phyloP scores from a whole-genome alignment of 2,329 filamentous ascomycete genomes.

The Drechslera avenae region DNA sequence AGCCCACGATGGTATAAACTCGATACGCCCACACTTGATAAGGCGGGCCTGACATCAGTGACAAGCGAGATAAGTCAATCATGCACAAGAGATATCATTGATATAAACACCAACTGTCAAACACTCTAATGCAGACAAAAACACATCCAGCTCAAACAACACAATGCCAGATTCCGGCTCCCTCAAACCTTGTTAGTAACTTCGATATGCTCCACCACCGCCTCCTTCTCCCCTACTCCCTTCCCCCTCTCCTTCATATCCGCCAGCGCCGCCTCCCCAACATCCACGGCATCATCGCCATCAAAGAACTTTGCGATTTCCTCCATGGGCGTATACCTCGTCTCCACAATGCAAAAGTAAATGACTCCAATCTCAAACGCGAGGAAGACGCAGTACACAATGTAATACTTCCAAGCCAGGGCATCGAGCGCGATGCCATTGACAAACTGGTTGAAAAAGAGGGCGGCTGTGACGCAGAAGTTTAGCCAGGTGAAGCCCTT shows the following conservation, averaged over 20 bases:
- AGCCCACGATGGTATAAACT: too few relatives aligned
- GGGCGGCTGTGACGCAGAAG: conserved; percentile 14
- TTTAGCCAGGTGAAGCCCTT: conserved; percentile 15
- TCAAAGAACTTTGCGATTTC: conserved; percentile 24
- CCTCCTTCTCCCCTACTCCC: neutral
- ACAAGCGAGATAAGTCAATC: too few relatives aligned
- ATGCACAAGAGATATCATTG: too few relatives aligned
- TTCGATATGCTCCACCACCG: conserved; percentile 4
- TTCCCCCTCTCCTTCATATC: conserved; percentile 20
- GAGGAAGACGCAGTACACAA: conserved; percentile 26
- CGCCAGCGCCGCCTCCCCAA: conserved; percentile 17
- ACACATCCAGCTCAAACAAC: too few relatives aligned
- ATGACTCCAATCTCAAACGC: conserved; percentile 16
- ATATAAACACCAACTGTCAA: too few relatives aligned
- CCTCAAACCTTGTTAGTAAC: neutral
- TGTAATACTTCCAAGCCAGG: conserved; percentile 26
- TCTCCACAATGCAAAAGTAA: conserved; percentile 26
- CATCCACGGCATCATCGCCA: conserved; percentile 20
- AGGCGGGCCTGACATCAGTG: too few relatives aligned
- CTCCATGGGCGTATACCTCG: conserved; percentile 21
- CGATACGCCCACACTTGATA: too few relatives aligned
- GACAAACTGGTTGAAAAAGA: conserved; percentile 22
- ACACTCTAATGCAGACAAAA: too few relatives aligned
- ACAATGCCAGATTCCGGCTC: neutral
- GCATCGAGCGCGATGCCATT: conserved; percentile 25